Evolutionary conservation across 2,329 filamentous ascomycete genomes (phyloP), one percentile per base, ranked within the genome.

Genomic region (Parasarocladium wereldwijsianum): DNA sequence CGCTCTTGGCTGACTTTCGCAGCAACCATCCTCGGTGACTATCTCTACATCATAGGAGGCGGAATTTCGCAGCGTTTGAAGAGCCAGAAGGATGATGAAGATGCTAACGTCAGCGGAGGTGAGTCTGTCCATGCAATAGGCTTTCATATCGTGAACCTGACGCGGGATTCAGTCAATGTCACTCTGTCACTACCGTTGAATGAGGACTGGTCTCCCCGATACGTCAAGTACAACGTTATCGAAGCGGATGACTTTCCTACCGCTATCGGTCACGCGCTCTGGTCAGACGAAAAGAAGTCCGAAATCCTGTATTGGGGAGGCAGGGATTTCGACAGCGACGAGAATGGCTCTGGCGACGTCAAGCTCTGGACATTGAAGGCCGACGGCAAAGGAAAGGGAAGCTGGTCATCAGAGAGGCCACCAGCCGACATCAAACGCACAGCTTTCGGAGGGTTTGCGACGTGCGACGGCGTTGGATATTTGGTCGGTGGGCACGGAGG

Each of bases 241-340:
- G 13, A 15, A 11, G 28, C 20, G 14, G 13, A 30, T 9, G 13
- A 30, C 17, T 30, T 30, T 21, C 17, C 17, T 8, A 21, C 8
- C n/a, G 11, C 19, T 11, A 30, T 30, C n/a, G 28, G 28, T 6
- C 28, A 30, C 14, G 28, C 28, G 5, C n/a, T 30, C 7, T 30
- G 28, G 28, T 15, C 28, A 13, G 20, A 30, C 13, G 8, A 5
- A n/a, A 24, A 24, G 6, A 14, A 11, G 14, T 23, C 23, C 10
- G 19, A 30, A 15, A 16, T 30, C 11, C 19, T 30, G 8, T 30
- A 23, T 15, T 30, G 28, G 28, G 28, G 28, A 5, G 28, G 28
- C 9, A 23, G 9, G 17, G 28, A 30, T 21, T 30, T 30, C 20
- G 17, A 11, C 13, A 24, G 17, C 14, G 11, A 24, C 8, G 4